Evolutionary conservation across 2,329 filamentous ascomycete species (phyloP).

Genomic region (Samsoniella hepiali): DNA sequence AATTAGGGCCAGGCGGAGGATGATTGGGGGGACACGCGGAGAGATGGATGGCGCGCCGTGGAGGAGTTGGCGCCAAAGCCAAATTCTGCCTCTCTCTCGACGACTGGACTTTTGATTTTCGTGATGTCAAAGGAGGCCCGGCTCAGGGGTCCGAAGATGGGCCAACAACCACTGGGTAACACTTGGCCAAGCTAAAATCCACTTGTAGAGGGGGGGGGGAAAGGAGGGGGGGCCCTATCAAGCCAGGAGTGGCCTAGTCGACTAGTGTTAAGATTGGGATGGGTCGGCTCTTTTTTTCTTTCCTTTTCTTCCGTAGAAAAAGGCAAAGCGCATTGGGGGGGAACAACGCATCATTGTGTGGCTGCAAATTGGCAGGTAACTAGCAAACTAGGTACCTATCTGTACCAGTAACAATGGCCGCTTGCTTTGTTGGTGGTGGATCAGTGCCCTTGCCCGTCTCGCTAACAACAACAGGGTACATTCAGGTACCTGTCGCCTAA

Average conservation of each 20-base stretch:
- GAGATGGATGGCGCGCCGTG: too few species aligned
- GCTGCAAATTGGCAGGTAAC: too few species aligned
- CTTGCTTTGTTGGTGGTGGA: too few species aligned
- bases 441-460: too few species aligned
- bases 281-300: background rate
- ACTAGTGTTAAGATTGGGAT: conserved; percentile 6
- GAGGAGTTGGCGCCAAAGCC: conserved; percentile 1
- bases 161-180: background rate
- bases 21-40: too few species aligned
- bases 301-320: background rate
- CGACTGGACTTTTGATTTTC: background rate
- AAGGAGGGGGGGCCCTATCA: background rate
- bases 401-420: too few species aligned
- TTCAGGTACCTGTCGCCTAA: too few species aligned
- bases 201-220: background rate
- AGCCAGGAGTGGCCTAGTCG: background rate
- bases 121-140: background rate
- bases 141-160: conserved; percentile 9
- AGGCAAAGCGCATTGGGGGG: background rate
- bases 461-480: too few species aligned
- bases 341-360: too few species aligned
- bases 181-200: background rate
- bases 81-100: too few species aligned
- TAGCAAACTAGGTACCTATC: too few species aligned
- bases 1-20: too few species aligned